Evolutionary conservation across 2,329 filamentous ascomycete genomes (phyloP).

Genomic region (Gnomoniopsis smithogilvyi): DNA sequence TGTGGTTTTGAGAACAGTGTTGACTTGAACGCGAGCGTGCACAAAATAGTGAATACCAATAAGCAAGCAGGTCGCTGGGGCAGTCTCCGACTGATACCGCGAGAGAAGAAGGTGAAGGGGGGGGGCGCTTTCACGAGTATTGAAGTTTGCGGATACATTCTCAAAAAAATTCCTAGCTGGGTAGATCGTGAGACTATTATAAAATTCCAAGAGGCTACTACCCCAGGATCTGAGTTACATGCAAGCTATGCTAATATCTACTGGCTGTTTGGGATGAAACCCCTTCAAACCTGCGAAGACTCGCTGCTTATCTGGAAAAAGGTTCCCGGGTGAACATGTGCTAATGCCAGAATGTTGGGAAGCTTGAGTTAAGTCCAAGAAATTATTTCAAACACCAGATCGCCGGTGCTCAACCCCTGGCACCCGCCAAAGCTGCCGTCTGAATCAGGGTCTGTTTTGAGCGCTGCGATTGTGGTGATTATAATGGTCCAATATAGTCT

Average conservation of each 20-base stretch:
- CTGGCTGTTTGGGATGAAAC: slow-evolving; percentile 10
- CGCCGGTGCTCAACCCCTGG: slow-evolving; percentile 7
- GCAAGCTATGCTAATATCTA: neutral
- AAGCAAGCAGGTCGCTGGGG: too few species aligned
- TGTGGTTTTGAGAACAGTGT: too few species aligned
- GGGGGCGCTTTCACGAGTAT: too few species aligned
- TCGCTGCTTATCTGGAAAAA: slow-evolving; percentile 3
- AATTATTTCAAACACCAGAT: slow-evolving; percentile 15
- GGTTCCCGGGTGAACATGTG: slow-evolving; percentile 2
- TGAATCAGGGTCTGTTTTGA: slow-evolving; percentile 18
- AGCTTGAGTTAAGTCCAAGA: slow-evolving; percentile 2
- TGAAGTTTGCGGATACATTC: neutral
- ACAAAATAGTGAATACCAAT: too few species aligned
- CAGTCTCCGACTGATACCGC: too few species aligned
- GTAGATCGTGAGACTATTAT: slow-evolving; percentile 6
- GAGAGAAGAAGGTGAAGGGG: too few species aligned
- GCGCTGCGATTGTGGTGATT: neutral
- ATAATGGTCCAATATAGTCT: slow-evolving; percentile 3
- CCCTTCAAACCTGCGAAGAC: neutral
- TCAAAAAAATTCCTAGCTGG: neutral
- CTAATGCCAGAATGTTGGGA: neutral
- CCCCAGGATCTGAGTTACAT: neutral
- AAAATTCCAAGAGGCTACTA: neutral
- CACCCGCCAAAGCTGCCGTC: neutral
- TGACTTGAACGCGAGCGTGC: too few species aligned